Evolutionary conservation across 345 rosid species (phyloP), one percentile per base, ranked within the genome.

Genomic region (Citrus maxima): DNA sequence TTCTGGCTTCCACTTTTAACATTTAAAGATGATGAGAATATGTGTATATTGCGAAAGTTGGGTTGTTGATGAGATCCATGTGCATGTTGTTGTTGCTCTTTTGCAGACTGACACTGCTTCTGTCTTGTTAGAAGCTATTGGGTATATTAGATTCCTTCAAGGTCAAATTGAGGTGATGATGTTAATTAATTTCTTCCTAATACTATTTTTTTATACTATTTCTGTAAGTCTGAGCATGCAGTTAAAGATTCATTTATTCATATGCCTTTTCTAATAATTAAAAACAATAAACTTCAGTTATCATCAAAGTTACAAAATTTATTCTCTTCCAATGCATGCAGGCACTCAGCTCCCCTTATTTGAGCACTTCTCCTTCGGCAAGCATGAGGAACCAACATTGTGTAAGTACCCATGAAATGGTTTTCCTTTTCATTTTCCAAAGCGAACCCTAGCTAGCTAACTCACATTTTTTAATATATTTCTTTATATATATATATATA

Each of bases 41-140:
- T 71, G 59, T 74, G 67, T 72, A 73, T 46, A 46, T 46, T 46
- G 14, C 51, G 51, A 13, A 46, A 68, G 32, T 56, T 71, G 49
- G 74, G 72, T 54, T 6, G 28, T 37, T 46, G 66, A 73, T 72
- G 79, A 60, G 42, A 51, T 56, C 35, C n/a, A 58, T 28, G 35
- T 34, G 70, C 40, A 51, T 64, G 80, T 63, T 70, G 38, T 42
- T 51, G 51, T 46, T 46, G 51, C 51, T 54, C 79, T 85, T 88
- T 84, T 84, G 85, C 91, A 88, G 91, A 88, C 91, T 85, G 91
- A 88, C 89, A 88, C 91, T 27, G 90, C 90, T 69, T 88, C 91
- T 77, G 91, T 88, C 80, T 78, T 88, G 90, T 84, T 85, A 85
- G 91, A 88, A 85, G 87, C 91, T 72, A 85, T 87, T 79, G 91